Evolutionary conservation across 2,329 filamentous ascomycete genomes (phyloP).

Genomic region (Xylariaceae sp.): DNA sequence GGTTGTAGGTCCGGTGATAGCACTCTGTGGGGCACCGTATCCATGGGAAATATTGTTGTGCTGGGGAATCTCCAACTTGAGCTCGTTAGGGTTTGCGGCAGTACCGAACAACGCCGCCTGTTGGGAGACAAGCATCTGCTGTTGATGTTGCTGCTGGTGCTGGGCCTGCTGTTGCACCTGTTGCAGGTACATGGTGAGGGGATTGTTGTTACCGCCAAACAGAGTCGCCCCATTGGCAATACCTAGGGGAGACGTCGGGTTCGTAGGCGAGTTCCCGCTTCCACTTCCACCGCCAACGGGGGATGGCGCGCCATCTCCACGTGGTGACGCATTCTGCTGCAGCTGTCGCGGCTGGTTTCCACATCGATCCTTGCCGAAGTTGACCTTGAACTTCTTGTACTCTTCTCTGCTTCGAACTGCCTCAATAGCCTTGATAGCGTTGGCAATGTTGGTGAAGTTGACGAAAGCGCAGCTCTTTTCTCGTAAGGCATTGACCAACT

Average conservation of each 20-base stretch:
- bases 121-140: constrained; percentile 65
- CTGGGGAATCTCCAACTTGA: constrained; percentile 54
- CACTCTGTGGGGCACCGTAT: constrained; percentile 46
- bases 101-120: constrained; percentile 78
- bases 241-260: constrained; percentile 53
- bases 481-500: constrained; percentile 89
- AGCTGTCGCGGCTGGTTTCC: constrained; percentile 92
- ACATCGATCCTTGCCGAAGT: constrained; percentile 98
- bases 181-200: constrained; percentile 86
- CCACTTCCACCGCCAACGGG: constrained; percentile 57
- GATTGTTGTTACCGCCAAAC: constrained; percentile 79
- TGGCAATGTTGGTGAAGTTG: constrained; percentile 99
- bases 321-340: constrained; percentile 62
- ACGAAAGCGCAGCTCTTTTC: constrained; percentile 99
- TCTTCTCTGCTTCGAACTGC: constrained; percentile 91
- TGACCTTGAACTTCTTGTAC: constrained; percentile 98
- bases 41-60: constrained; percentile 61
- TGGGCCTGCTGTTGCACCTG: constrained; percentile 71
- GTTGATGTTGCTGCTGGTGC: constrained; percentile 69
- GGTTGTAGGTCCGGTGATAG: constrained; percentile 57
- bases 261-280: constrained; percentile 52
- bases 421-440: constrained; percentile 98
- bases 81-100: constrained; percentile 53
- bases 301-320: constrained; percentile 54
- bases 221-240: constrained; percentile 50